Base-by-base conservation (phyloP, 768 basidiomycete genomes). In the Mycena chlorophos region DNA sequence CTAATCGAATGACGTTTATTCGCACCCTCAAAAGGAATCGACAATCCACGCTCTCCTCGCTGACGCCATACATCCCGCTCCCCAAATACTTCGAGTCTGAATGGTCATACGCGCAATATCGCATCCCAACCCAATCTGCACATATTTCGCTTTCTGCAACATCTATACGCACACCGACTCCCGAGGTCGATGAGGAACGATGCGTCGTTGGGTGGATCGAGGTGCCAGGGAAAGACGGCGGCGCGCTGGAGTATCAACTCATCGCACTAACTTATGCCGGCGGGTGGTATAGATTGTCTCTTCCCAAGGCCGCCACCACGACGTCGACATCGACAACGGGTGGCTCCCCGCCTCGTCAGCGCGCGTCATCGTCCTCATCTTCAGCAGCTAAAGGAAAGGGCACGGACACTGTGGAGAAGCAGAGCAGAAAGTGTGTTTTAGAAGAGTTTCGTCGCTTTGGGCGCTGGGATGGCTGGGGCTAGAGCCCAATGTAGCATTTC, bases 11-110 rank as follows among this genome's bases (percentile, higher is more conserved):
- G 46, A 58, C 26, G 14, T 14, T 56, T 25, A 40, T 43, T 56
- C n/a, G n/a, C n/a, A 39, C 40, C 31, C 17, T 20, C 34, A 42
- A 39, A 37, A 92, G 90, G 40, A 93, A 94, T 65, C 90, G 89
- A 34, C 90, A 91, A 57, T 94, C 91, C 5, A 82, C 89, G 5
- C 79, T 95, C 62, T 91, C 89, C 1, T 85, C 88, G 3, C 72
- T 96, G 45, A 82, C 87, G 16, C 86, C 89, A 3, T 94, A 87
- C 66, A 72, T 96, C 10, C 89, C 88, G 14, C 77, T 92, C 29
- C 93, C 93, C 17, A 91, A 89, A 58, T 96, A 96, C 69, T 94
- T 97, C 67, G 86, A 87, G 65, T 94, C 92, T n/a, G 88, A 94
- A 69, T 96, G 94, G 94, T 95, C 94, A 0, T 94, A 96, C 66